These are phyloP conservation scores for Trichoderma sp. DNA, from an alignment of 2,329 filamentous ascomycete species.

Conservation along the genomic window DNA sequence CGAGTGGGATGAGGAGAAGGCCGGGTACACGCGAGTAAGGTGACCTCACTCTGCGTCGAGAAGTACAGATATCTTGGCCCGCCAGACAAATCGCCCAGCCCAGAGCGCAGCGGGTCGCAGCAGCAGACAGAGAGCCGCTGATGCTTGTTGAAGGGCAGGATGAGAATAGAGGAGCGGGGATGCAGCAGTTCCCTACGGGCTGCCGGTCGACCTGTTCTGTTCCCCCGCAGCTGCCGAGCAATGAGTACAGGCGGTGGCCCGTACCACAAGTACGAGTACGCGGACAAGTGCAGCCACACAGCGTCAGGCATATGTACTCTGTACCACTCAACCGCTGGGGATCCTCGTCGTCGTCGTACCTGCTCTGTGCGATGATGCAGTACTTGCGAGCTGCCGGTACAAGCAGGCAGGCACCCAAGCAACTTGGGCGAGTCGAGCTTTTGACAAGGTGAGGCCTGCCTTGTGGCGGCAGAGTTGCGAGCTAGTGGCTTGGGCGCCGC, in stretches of 20 bases:
- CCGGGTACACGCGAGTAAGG: conserved; percentile 23
- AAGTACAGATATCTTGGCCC: conserved; percentile 4
- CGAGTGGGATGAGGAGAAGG: conserved; percentile 15
- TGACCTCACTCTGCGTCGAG: conserved; percentile 20
- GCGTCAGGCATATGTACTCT: conserved; percentile 10
- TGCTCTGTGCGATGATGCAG: not conserved
- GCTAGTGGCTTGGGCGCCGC: conserved; percentile 23
- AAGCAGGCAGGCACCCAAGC: not conserved
- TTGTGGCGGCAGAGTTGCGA: conserved; percentile 29
- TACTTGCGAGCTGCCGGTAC: not conserved
- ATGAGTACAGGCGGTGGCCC: not conserved
- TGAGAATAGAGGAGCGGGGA: not conserved
- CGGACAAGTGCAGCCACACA: not conserved
- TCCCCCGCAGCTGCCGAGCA: conserved; percentile 15
- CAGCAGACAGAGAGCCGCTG: not conserved
- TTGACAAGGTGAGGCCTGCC: conserved; percentile 22
- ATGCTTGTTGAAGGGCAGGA: not conserved
- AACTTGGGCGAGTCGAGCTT: not conserved
- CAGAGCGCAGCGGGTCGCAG: conserved; percentile 15
- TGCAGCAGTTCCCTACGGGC: not conserved
- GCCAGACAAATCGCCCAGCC: conserved; percentile 4
- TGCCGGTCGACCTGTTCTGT: not conserved
- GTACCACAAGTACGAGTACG: conserved; percentile 11
- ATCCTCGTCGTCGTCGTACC: not conserved
- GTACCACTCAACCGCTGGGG: not conserved